Base-by-base conservation (phyloP, 139 green algal genomes). In the Ettlia oleoabundans region DNA sequence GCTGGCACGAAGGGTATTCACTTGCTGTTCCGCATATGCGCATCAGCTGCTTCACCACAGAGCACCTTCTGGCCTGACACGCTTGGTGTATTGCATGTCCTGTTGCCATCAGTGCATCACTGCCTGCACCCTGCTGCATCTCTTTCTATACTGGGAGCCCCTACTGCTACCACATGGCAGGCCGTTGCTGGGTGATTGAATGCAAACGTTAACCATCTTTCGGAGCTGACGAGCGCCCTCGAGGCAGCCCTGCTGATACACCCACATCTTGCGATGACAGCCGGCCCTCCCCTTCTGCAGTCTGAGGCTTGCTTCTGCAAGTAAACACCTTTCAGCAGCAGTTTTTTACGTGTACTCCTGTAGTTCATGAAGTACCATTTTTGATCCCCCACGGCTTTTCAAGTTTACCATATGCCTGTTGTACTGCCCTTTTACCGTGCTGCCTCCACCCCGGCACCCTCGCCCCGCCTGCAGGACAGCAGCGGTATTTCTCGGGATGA, bases 401-500 rank as follows among this genome's bases (percentile, higher is more conserved):
- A n/a, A n/a, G n/a, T n/a, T n/a, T n/a, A n/a, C n/a, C n/a, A n/a
- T n/a, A n/a, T n/a, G n/a, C n/a, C n/a, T n/a, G n/a, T n/a, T n/a
- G n/a, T 24, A 58, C 47, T 58, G 10, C 15, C 13, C 47, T 58
- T 58, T 58, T 15, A 58, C 13, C 47, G 47, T 15, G 47, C 15
- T n/a, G 21, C 35, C 65, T 18, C 33, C 4, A 24, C 64, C 64
- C 32, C n/a, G 22, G 2, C 32, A 3, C 22, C 18, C 64, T 33
- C 26, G 64, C 35, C 35, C 2, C 40, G 55, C 55, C 13, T 35
- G 42, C 82, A 96, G 89, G 90, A 96, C 70, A 87, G 89, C 65
- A 87, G 87, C 22, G 95, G 94, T 33, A 92, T 95, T 18, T 95
- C 90, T 0, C 86, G 95, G 18, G 95, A 97, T 71, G 94, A 98